Percentiles rank a stretch among this genome's conserved stretches.
phyloP scores from a whole-genome alignment of 2,329 filamentous ascomycete genomes.

The Fusarium proliferatum region DNA sequence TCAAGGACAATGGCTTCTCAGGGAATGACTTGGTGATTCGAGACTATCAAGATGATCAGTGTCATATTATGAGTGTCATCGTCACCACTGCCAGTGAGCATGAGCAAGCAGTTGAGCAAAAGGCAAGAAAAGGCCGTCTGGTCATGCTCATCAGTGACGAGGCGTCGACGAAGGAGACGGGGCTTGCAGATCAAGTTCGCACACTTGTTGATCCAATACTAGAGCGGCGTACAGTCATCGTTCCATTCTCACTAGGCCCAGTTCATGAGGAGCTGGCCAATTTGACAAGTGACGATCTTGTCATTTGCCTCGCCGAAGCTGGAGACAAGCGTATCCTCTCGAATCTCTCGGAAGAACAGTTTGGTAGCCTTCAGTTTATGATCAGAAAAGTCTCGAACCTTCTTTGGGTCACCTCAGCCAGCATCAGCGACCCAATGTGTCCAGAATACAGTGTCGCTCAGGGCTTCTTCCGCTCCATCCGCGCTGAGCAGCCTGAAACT shows the following conservation, averaged over 20 bases:
- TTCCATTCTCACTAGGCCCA: accelerated
- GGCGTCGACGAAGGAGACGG: not conserved
- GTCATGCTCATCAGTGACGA: not conserved
- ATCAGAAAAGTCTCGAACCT: not conserved
- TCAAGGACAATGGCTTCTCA: not conserved
- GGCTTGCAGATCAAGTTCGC: not conserved
- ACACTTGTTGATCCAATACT: accelerated
- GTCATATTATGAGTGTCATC: not conserved
- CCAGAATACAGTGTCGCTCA: not conserved
- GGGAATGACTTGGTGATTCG: not conserved
- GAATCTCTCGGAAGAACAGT: not conserved
- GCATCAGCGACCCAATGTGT: accelerated
- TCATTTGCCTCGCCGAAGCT: not conserved
- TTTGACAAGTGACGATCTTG: not conserved
- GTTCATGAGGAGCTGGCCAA: accelerated
- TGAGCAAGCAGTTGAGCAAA: accelerated
- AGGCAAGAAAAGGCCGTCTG: accelerated
- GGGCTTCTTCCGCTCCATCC: conserved; percentile 2
- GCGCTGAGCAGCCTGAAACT: not conserved
- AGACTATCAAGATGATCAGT: not conserved
- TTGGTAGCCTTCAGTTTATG: not conserved
- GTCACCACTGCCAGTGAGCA: not conserved
- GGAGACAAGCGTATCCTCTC: not conserved
- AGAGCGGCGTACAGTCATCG: accelerated
- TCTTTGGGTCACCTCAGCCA: not conserved